A percentile compares a stretch with the other conserved stretches of the same genome.
Evolutionary conservation across 2,329 filamentous ascomycete genomes (phyloP).

Genomic region (Zymoseptoria brevis): DNA sequence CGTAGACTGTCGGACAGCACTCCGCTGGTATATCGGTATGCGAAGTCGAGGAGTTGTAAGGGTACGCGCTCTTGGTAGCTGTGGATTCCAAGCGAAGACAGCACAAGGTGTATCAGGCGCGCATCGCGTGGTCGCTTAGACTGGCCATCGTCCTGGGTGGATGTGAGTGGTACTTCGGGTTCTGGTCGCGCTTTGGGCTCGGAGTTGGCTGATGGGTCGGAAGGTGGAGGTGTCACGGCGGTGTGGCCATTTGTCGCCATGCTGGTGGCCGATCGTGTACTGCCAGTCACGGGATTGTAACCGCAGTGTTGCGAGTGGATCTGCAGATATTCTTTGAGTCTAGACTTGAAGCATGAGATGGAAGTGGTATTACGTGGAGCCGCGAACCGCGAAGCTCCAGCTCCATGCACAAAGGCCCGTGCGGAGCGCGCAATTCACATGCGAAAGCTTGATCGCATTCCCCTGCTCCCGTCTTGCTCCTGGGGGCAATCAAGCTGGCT

Average conservation of each 20-base stretch:
- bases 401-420: not conserved
- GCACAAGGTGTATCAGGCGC: constrained; percentile 69
- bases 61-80: constrained; percentile 77
- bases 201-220: constrained; percentile 8
- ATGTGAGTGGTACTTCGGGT: constrained; percentile 26
- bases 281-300: not conserved
- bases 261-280: not conserved
- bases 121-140: constrained; percentile 63
- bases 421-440: not conserved
- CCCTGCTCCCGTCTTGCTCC: not conserved
- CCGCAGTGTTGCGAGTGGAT: not conserved
- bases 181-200: constrained; percentile 14
- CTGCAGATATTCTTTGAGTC: not conserved
- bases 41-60: constrained; percentile 75
- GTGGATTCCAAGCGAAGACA: constrained; percentile 69
- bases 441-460: not conserved
- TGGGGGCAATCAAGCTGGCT: not conserved
- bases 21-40: constrained; percentile 70
- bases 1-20: constrained; percentile 65
- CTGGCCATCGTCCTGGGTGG: constrained; percentile 28
- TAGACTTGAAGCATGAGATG: not conserved
- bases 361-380: not conserved
- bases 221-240: constrained; percentile 21
- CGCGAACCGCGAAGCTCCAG: not conserved
- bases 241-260: constrained; percentile 25